phyloP scores from a whole-genome alignment of 768 basidiomycete genomes.

The Cyathus striatus region DNA sequence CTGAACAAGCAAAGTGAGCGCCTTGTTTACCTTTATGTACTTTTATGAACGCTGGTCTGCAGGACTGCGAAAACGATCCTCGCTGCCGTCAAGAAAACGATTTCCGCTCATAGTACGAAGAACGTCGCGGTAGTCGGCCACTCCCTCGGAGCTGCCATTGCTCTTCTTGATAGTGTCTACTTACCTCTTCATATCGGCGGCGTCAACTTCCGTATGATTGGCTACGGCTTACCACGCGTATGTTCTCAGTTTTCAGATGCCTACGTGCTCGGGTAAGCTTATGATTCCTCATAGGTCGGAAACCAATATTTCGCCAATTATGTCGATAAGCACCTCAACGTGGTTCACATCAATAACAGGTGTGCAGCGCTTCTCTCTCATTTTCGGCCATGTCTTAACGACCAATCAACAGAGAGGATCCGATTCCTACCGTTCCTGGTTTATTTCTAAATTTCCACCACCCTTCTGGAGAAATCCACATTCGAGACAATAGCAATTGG shows the following conservation, averaged over 20 bases:
- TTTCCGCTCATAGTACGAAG: conserved; percentile 26
- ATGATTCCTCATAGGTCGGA: conserved; percentile 28
- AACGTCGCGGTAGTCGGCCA: conserved; percentile 42
- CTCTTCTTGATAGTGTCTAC: conserved; percentile 19
- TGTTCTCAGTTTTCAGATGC: too few relatives aligned
- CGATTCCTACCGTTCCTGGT: conserved; percentile 35
- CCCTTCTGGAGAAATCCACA: conserved; percentile 35
- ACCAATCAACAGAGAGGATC: conserved; percentile 23
- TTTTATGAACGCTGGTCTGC: neutral
- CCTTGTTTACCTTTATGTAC: too few relatives aligned
- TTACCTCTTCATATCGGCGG: conserved; percentile 13
- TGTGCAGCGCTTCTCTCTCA: conserved; percentile 8
- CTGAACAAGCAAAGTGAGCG: conserved; percentile 36
- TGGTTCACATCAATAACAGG: conserved; percentile 56
- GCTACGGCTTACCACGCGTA: conserved; percentile 18
- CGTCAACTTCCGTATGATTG: conserved; percentile 13
- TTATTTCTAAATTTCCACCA: conserved; percentile 40
- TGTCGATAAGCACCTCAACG: conserved; percentile 37
- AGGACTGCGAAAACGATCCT: conserved; percentile 37
- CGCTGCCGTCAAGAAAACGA: conserved; percentile 35
- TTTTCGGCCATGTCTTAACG: neutral
- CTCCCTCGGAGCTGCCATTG: conserved; percentile 23
- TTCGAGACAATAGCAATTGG: conserved; percentile 38
- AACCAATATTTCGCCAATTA: conserved; percentile 57
- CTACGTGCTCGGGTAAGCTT: too few relatives aligned